A percentile compares a stretch with the other conserved stretches of the same genome.
These are phyloP conservation scores for Astragalus membranaceus DNA, from an alignment of 306 rosid species.

Conservation along the genomic window DNA sequence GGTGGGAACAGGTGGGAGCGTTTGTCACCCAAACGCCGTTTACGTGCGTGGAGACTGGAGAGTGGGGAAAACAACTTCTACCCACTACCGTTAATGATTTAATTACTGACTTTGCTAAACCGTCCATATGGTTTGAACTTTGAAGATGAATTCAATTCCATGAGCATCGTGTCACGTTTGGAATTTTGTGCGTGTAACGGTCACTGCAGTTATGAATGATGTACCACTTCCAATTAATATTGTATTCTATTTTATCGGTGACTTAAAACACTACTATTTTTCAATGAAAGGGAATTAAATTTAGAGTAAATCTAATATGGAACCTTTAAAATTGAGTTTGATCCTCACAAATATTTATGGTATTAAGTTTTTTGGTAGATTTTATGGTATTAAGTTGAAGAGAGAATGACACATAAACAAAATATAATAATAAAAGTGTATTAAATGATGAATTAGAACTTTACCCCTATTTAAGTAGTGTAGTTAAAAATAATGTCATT, in stretches of 20 bases:
- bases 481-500: too few relatives aligned
- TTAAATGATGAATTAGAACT: too few relatives aligned
- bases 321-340: too few relatives aligned
- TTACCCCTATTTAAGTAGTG: too few relatives aligned
- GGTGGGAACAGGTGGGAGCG: conserved; percentile 5
- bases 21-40: neutral
- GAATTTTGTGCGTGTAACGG: conserved; percentile 27
- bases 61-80: neutral
- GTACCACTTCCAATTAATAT: neutral
- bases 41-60: neutral
- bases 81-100: conserved; percentile 15
- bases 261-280: neutral
- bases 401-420: too few relatives aligned
- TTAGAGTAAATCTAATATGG: too few relatives aligned
- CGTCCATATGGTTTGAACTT: neutral
- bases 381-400: too few relatives aligned
- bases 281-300: neutral
- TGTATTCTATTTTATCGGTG: neutral
- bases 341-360: too few relatives aligned
- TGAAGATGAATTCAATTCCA: neutral
- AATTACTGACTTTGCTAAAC: neutral
- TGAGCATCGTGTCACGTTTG: neutral
- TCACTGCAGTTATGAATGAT: conserved; percentile 9
- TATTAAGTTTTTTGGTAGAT: too few relatives aligned
- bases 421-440: too few relatives aligned